phyloP scores from a whole-genome alignment of 768 basidiomycete genomes.

The Mycena crocata region DNA sequence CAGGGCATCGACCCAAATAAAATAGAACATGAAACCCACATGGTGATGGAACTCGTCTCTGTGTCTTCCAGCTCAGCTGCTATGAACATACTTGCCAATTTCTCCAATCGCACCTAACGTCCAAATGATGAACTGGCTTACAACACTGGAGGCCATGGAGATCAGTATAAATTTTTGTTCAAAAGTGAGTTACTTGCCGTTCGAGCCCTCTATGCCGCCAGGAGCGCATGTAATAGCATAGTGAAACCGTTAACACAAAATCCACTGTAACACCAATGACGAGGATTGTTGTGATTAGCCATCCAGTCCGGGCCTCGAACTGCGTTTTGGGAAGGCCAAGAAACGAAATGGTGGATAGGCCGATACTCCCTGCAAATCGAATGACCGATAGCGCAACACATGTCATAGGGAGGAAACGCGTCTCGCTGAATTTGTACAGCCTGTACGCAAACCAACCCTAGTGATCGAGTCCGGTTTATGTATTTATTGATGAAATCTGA shows the following conservation, averaged over 20 bases:
- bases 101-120: background rate
- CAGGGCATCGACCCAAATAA: background rate
- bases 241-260: conserved; percentile 27
- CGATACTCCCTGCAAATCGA: conserved; percentile 34
- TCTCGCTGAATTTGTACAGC: conserved; percentile 34
- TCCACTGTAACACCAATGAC: conserved; percentile 35
- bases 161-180: too few species aligned
- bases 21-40: background rate
- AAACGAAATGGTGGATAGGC: conserved; percentile 27
- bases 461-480: too few species aligned
- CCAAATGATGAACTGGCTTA: background rate
- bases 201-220: background rate
- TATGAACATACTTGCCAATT: background rate
- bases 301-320: conserved; percentile 27
- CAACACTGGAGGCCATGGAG: background rate
- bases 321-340: conserved; percentile 26
- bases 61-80: background rate
- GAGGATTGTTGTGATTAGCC: conserved; percentile 37
- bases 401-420: conserved; percentile 24
- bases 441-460: conserved; percentile 41
- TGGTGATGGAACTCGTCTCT: background rate
- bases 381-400: conserved; percentile 29
- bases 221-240: conserved; percentile 36
- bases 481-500: too few species aligned
- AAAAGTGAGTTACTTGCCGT: background rate